Conservation (phyloP, 345 rosid genomes). For the Salix caprea region DNA sequence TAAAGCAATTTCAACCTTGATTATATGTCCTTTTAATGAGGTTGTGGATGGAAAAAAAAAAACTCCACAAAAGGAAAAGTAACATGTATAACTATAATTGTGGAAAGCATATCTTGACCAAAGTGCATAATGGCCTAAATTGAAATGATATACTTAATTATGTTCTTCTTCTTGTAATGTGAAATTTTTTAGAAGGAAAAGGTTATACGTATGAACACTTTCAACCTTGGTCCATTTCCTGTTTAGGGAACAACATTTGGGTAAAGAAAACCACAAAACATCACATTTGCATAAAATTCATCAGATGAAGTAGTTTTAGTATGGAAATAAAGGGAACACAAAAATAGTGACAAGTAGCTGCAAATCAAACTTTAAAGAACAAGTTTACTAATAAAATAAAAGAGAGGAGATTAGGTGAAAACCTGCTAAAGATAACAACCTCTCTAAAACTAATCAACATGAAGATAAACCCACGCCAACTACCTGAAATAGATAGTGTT, state of each 20-base stretch:
- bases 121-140: neutral
- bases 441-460: constrained; percentile 34
- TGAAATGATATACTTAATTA: constrained; percentile 4
- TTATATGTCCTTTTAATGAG: neutral
- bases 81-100: neutral
- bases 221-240: neutral
- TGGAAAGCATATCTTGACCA: neutral
- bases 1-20: constrained; percentile 5
- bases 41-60: neutral
- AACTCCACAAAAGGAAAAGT: neutral
- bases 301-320: neutral
- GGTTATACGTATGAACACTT: neutral
- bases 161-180: neutral
- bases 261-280: neutral
- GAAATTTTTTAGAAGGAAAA: neutral
- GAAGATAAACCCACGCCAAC: constrained; percentile 29
- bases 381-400: constrained; percentile 3
- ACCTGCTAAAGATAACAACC: constrained; percentile 30
- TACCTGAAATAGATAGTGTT: constrained; percentile 2
- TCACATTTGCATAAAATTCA: constrained; percentile 9
- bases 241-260: neutral
- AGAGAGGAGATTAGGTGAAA: constrained; percentile 8
- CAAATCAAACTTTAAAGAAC: constrained; percentile 8
- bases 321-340: neutral
- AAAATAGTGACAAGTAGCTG: neutral